Evolutionary conservation across 2,329 filamentous ascomycete genomes (phyloP).

Genomic region (Drechslerella dactyloides): DNA sequence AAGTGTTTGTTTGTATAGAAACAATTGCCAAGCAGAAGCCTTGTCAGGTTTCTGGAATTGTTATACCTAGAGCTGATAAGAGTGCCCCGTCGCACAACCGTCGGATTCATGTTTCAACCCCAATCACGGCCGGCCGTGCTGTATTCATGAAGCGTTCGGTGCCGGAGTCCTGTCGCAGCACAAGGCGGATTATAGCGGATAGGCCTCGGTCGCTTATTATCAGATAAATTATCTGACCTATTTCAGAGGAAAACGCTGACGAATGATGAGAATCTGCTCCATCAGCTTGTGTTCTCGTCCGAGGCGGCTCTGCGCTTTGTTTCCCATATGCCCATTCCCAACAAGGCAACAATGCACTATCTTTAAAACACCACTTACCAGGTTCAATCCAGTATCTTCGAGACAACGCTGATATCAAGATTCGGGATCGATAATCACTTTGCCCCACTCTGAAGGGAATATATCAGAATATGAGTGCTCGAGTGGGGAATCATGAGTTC

Average conservation of each 20-base stretch:
- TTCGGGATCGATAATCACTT: slow-evolving; percentile 1
- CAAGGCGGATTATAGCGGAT: slow-evolving; percentile 8
- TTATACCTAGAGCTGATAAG: slow-evolving; percentile 3
- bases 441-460: not conserved
- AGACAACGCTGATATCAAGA: slow-evolving; percentile 35
- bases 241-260: slow-evolving; percentile 2
- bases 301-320: not conserved
- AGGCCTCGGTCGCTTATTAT: slow-evolving; percentile 31
- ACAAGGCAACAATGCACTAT: slow-evolving; percentile 41
- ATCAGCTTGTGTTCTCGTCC: slow-evolving; percentile 6
- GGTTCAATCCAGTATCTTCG: slow-evolving; percentile 35
- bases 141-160: slow-evolving; percentile 36
- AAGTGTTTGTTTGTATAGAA: too few species aligned
- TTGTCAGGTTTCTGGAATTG: not conserved
- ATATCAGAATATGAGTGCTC: not conserved
- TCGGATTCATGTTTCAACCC: slow-evolving; percentile 43
- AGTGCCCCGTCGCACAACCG: slow-evolving; percentile 37
- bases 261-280: slow-evolving; percentile 10
- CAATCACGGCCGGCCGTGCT: not conserved
- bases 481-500: not conserved
- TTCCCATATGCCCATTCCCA: slow-evolving; percentile 16
- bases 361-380: slow-evolving; percentile 34
- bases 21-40: not conserved
- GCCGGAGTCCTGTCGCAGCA: slow-evolving; percentile 21
- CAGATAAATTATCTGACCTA: not conserved